Evolutionary conservation across 331 rosid genomes (phyloP).

Genomic region (Cydonia oblonga): DNA sequence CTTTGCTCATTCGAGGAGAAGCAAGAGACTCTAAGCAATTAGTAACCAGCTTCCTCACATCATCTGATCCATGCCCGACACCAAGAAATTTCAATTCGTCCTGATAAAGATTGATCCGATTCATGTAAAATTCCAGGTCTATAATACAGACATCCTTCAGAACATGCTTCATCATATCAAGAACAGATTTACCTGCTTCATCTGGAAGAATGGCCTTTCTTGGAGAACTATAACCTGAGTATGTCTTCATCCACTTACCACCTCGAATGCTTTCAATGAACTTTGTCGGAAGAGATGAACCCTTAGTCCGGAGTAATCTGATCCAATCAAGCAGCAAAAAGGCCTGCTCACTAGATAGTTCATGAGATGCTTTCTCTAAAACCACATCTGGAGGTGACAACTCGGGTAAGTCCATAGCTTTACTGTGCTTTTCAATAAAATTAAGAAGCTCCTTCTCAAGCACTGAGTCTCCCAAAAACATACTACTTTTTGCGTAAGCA

Average conservation of each 20-base stretch:
- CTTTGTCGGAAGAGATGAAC: neutral
- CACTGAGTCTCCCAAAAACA: neutral
- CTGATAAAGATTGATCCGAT: neutral
- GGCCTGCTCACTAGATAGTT: neutral
- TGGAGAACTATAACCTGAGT: neutral
- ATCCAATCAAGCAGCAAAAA: too few species aligned
- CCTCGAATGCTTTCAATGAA: conserved; percentile 4
- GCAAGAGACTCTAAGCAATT: too few species aligned
- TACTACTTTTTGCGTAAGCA: neutral
- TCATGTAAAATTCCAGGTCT: neutral
- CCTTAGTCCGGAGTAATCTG: neutral
- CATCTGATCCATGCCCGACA: neutral
- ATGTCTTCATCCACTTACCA: conserved; percentile 17
- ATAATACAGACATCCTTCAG: neutral
- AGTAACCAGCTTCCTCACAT: too few species aligned
- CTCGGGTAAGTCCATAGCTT: neutral
- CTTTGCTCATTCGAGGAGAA: too few species aligned
- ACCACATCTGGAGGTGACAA: neutral
- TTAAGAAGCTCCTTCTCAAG: neutral
- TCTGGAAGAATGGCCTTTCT: conserved; percentile 1
- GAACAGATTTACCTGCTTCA: neutral
- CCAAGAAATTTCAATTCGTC: conserved; percentile 12
- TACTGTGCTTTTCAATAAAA: neutral
- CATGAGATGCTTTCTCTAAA: neutral
- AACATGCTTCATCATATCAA: conserved; percentile 1